Conservation (phyloP, 1,284 basidiomycete genomes). For the Naganishia liquefaciens region DNA sequence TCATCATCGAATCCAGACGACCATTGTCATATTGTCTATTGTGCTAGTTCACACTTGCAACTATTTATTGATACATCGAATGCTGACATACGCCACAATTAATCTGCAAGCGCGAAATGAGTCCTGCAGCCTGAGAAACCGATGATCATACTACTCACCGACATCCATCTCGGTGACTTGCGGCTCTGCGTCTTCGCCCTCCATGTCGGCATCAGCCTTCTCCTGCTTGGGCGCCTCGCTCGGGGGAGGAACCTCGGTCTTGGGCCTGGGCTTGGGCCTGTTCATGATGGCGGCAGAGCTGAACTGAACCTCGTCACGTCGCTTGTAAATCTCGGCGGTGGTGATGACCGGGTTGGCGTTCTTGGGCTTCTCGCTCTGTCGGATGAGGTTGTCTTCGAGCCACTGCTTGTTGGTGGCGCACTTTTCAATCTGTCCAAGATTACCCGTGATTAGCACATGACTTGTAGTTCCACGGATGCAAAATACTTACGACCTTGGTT, state of each 20-base stretch:
- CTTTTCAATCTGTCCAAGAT: constrained; percentile 53
- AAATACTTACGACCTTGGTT: constrained; percentile 71
- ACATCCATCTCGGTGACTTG: constrained; percentile 75
- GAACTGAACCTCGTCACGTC: constrained; percentile 83
- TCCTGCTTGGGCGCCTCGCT: constrained; percentile 51
- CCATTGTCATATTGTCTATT: constrained; percentile 25
- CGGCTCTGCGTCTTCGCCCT: constrained; percentile 56
- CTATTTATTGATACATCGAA: constrained; percentile 27
- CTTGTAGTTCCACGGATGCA: not conserved
- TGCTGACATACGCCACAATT: constrained; percentile 1
- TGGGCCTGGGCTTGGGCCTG: constrained; percentile 79
- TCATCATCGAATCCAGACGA: not conserved
- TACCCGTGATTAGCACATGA: not conserved
- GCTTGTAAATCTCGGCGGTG: constrained; percentile 77
- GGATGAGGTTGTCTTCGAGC: constrained; percentile 83
- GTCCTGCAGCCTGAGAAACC: not conserved
- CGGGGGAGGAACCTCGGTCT: constrained; percentile 57
- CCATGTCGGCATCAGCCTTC: constrained; percentile 46
- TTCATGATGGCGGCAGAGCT: constrained; percentile 79
- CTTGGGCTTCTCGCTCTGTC: constrained; percentile 82
- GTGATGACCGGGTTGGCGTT: constrained; percentile 80
- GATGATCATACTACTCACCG: constrained; percentile 53
- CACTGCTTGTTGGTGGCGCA: constrained; percentile 79
- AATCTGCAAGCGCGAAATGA: constrained; percentile 5
- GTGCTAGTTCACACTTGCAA: constrained; percentile 4